Evolutionary conservation across 768 basidiomycete species (phyloP).

Genomic region (Leucosporidium scottii): DNA sequence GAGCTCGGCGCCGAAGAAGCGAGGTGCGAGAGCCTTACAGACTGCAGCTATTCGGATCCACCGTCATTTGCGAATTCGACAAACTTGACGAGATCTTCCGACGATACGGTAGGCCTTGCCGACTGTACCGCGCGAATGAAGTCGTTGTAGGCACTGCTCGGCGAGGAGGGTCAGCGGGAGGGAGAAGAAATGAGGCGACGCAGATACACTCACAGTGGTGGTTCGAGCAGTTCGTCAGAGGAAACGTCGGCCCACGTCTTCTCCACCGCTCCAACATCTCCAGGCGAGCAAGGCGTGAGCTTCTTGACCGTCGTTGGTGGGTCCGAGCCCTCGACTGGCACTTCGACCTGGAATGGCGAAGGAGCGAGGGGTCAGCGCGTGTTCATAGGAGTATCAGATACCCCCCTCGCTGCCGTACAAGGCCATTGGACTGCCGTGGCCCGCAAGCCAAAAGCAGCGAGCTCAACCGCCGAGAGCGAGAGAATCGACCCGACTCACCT

Average conservation of each 20-base stretch:
- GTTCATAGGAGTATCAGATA: neutral
- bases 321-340: constrained; percentile 36
- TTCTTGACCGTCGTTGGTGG: constrained; percentile 42
- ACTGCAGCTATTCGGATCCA: constrained; percentile 36
- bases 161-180: neutral
- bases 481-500: constrained; percentile 36
- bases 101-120: constrained; percentile 80
- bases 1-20: neutral
- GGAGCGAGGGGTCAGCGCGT: neutral
- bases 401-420: neutral
- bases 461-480: neutral
- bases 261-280: constrained; percentile 74
- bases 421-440: neutral
- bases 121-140: constrained; percentile 72
- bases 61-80: constrained; percentile 46
- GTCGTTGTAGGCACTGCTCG: constrained; percentile 46
- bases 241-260: constrained; percentile 82
- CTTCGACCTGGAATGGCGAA: constrained; percentile 42
- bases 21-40: neutral
- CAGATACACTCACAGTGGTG: constrained; percentile 55
- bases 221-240: constrained; percentile 83
- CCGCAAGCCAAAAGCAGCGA: neutral
- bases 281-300: constrained; percentile 95
- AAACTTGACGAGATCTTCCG: constrained; percentile 67
- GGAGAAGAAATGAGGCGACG: neutral